phyloP scores from a whole-genome alignment of 2,329 filamentous ascomycete species.

The Diaporthe citrichinensis region DNA sequence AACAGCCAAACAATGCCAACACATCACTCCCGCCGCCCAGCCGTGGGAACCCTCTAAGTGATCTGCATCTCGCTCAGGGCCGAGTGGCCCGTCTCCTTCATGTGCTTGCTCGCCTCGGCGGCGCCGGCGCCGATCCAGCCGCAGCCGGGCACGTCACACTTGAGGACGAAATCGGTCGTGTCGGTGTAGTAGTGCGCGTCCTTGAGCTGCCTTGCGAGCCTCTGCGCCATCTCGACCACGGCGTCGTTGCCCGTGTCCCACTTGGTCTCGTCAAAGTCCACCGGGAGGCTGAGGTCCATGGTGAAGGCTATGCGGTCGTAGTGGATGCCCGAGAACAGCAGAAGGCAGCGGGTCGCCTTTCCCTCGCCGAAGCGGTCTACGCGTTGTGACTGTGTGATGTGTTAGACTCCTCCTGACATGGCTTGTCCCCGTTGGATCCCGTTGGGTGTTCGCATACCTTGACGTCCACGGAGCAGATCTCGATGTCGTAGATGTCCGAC shows the following conservation, averaged over 20 bases:
- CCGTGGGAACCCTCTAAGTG: slow-evolving; percentile 24
- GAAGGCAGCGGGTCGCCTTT: slow-evolving; percentile 76
- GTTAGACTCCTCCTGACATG: neutral
- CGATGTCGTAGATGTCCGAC: slow-evolving; percentile 85
- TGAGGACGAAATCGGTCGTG: slow-evolving; percentile 82
- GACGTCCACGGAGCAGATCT: slow-evolving; percentile 89
- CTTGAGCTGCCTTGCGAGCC: slow-evolving; percentile 75
- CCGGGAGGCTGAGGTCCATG: slow-evolving; percentile 69
- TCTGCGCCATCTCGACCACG: slow-evolving; percentile 77
- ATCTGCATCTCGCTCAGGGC: slow-evolving; percentile 54
- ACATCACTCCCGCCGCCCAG: neutral
- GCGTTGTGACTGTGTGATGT: slow-evolving; percentile 46
- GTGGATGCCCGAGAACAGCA: slow-evolving; percentile 93
- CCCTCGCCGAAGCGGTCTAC: slow-evolving; percentile 86
- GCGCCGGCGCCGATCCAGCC: slow-evolving; percentile 78
- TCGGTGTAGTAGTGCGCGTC: slow-evolving; percentile 90
- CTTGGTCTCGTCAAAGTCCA: slow-evolving; percentile 79
- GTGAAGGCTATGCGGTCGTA: slow-evolving; percentile 91
- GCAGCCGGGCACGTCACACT: slow-evolving; percentile 78
- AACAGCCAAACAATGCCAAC: neutral
- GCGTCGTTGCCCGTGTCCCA: slow-evolving; percentile 71
- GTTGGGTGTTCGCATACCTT: slow-evolving; percentile 66
- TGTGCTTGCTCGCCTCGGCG: slow-evolving; percentile 73
- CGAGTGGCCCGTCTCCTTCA: slow-evolving; percentile 72
- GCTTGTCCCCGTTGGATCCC: too few species aligned